phyloP scores from a whole-genome alignment of 176 grass and related monocot species.

The Pontederia paniculata region DNA sequence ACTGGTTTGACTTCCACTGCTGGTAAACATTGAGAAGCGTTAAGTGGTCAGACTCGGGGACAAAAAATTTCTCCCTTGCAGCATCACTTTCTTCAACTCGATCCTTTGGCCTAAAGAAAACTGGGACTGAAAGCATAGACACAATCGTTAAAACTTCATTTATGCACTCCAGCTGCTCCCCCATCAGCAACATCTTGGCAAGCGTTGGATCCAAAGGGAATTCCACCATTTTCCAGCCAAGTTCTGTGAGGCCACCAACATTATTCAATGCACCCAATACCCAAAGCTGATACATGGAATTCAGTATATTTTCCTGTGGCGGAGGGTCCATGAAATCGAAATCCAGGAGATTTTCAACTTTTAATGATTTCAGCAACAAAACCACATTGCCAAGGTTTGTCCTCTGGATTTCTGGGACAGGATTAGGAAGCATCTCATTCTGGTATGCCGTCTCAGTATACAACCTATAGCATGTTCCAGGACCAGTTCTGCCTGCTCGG shows the following conservation, averaged over 20 bases:
- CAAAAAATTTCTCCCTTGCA: slow-evolving; percentile 96
- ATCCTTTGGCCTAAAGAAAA: slow-evolving; percentile 96
- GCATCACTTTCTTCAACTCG: slow-evolving; percentile 90
- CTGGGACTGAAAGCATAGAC: slow-evolving; percentile 97
- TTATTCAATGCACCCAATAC: slow-evolving; percentile 93
- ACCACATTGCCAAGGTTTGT: slow-evolving; percentile 97
- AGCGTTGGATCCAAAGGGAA: slow-evolving; percentile 90
- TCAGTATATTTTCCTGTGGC: slow-evolving; percentile 93
- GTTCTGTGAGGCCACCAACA: slow-evolving; percentile 74
- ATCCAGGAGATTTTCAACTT: slow-evolving; percentile 86
- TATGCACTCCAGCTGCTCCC: slow-evolving; percentile 64
- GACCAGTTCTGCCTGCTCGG: slow-evolving; percentile 82
- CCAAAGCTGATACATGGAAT: slow-evolving; percentile 99
- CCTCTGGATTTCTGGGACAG: slow-evolving; percentile 92
- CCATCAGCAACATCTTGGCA: slow-evolving; percentile 98
- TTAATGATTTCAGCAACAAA: slow-evolving; percentile 83
- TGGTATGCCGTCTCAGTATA: slow-evolving; percentile 96
- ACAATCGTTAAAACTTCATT: slow-evolving; percentile 93
- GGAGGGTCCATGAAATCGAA: slow-evolving; percentile 99
- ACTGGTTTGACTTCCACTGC: slow-evolving; percentile 92
- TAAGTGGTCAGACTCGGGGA: slow-evolving; percentile 92
- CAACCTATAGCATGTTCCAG: slow-evolving; percentile 84
- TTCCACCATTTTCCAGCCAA: slow-evolving; percentile 99
- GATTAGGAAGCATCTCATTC: slow-evolving; percentile 91
- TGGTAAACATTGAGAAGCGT: slow-evolving; percentile 88